Evolutionary conservation across 208 protist species (phyloP), one percentile per base, ranked within the genome.

Genomic region (Leishmania mexicana): DNA sequence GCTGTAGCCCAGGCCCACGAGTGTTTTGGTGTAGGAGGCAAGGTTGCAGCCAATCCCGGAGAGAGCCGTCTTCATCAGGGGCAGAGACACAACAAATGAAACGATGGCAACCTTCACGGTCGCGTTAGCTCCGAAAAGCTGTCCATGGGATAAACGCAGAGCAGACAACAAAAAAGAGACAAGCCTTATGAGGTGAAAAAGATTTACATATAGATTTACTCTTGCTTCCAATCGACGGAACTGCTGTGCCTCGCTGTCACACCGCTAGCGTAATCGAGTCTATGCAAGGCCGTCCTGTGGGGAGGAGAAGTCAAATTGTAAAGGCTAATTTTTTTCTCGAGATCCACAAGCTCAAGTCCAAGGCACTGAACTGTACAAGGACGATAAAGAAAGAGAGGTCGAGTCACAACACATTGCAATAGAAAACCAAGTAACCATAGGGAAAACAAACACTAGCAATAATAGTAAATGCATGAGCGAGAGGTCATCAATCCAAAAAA

Each of bases 11-110:
- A 78, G 60, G 3, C 7, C 47, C 19, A 60, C 38, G 24, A 92
- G 60, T 35, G 67, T 83, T 51, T 88, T 81, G 40, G 76, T 80
- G 72, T 89, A 91, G 74, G 88, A 60, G 15, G 47, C 83, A 54
- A 90, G 53, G 19, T 80, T 90, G 11, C 86, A 82, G 42, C 88
- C 86, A 47, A 92, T 89, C 49, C 88, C 84, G 40, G 80, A 88
- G 70, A 88, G 38, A 1, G 60, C 28, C 45, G 71, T 62, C 45
- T n/a, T 78, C 40, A 74, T 67, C 53, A 40, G 62, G 54, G 70
- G 60, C 51, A 73, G 54, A 53, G 17, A 49, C 62, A 31, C 49
- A 57, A 15, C 71, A 49, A 49, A 21, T 8, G 0, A 70, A 31
- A n/a, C 24, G 5, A 51, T 3, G n/a, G 49, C 35, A 4, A n/a